Evolutionary conservation across 805 yeast genomes (phyloP), one percentile per base, ranked within the genome.

Genomic region (Candida bentonensis): DNA sequence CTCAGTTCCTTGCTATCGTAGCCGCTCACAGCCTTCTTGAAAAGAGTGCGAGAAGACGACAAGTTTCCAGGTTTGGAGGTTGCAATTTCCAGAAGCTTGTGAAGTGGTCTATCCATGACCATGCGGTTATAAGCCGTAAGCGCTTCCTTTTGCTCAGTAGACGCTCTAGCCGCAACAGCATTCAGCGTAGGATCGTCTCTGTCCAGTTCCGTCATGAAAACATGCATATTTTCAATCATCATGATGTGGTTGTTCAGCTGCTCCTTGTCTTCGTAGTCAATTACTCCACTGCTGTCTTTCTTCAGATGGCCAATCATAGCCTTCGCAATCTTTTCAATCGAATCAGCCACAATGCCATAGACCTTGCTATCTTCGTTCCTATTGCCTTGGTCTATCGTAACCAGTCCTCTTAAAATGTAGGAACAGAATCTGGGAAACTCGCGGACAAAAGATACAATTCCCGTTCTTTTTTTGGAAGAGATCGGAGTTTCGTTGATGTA

Each of bases 41-140:
- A 63, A 30, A 9, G 5, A n/a, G 17, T 30, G 17, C 36, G 11
- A 22, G 74, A 72, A 26, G 49, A 26, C 13, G 42, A 44, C 25
- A 39, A 22, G 39, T 50, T 51, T 72, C 71, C 57, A 70, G 72
- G 52, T 76, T 78, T 73, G 1, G 78, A 67, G 34, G 70, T 69
- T 2, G 86, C 73, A 57, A 83, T 80, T 22, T 74, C 76, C 15
- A 75, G 64, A 42, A 87, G 53, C 53, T 80, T 81, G 0, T 92
- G 89, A 53, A 86, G 68, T 21, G 76, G 68, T 40, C 78, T 68
- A 45, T 65, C 60, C 36, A 77, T 56, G 15, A 79, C 59, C n/a
- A 52, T 53, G n/a, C 56, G 58, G 11, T 77, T 68, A 57, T 76
- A 80, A 1, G 49, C 46, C n/a, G 53, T 52, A 44, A 64, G 46